A percentile compares a stretch with the other conserved stretches of the same genome.
Evolutionary conservation across 163 green algal genomes (phyloP).

Genomic region (Chlorella variabilis): DNA sequence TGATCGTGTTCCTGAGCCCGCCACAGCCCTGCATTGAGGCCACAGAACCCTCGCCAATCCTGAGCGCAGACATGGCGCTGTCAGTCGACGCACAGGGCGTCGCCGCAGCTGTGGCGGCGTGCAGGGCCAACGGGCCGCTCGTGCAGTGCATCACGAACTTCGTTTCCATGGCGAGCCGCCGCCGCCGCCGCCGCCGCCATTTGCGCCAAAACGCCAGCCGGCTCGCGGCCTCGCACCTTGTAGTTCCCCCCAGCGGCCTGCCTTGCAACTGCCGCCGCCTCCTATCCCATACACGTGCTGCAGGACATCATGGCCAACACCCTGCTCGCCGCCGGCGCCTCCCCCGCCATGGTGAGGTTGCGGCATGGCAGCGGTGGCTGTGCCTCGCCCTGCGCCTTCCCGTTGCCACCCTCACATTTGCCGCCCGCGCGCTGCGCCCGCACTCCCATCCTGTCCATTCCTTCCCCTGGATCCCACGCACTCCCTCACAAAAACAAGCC

Average conservation of each 20-base stretch:
- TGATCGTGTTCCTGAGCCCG: too few relatives aligned
- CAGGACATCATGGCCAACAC: slow-evolving; percentile 90
- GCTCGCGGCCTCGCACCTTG: too few relatives aligned
- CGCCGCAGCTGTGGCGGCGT: slow-evolving; percentile 13
- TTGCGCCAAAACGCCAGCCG: not conserved
- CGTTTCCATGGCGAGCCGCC: slow-evolving; percentile 39
- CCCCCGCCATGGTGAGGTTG: slow-evolving; percentile 87
- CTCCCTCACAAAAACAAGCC: too few relatives aligned
- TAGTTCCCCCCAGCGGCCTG: not conserved
- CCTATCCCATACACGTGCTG: too few relatives aligned
- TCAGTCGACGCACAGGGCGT: too few relatives aligned
- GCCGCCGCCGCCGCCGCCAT: not conserved
- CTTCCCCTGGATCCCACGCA: too few relatives aligned
- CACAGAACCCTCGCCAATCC: too few relatives aligned
- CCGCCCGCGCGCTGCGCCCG: not conserved
- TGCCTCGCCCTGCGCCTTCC: not conserved
- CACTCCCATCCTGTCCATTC: too few relatives aligned
- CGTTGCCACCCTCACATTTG: not conserved
- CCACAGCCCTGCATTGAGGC: too few relatives aligned
- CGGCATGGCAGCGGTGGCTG: too few relatives aligned
- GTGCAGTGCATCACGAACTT: slow-evolving; percentile 80
- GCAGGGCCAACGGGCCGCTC: slow-evolving; percentile 49
- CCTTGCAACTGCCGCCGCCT: too few relatives aligned
- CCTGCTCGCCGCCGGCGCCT: slow-evolving; percentile 81
- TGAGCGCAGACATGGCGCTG: too few relatives aligned